Percentiles rank a stretch among this genome's conserved stretches.
Conservation (phyloP, 345 rosid species). For the Murraya paniculata region DNA sequence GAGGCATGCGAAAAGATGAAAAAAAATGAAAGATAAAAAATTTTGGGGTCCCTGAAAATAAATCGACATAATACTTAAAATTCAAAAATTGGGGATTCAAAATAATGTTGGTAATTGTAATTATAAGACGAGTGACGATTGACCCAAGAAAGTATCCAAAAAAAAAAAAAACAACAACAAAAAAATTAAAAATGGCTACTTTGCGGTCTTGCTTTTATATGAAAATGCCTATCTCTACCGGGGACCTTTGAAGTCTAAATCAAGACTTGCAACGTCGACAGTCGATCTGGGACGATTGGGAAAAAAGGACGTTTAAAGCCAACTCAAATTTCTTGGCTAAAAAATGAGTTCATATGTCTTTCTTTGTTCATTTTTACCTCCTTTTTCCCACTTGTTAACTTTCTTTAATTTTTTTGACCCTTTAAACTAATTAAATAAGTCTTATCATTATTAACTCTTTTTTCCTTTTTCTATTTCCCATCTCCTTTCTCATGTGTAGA, state of each 20-base stretch:
- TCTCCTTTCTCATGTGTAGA: not conserved
- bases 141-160: not conserved
- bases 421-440: not conserved
- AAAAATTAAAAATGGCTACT: not conserved
- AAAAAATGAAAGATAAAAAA: too few species aligned
- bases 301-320: not conserved
- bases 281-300: not conserved
- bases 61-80: too few species aligned
- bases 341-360: conserved; percentile 5
- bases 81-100: not conserved
- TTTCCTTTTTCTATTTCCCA: not conserved
- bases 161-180: not conserved
- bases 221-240: not conserved
- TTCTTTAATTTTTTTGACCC: not conserved
- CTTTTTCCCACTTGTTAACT: not conserved
- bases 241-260: not conserved
- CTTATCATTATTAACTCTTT: not conserved
- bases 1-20: too few species aligned
- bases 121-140: not conserved
- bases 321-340: not conserved
- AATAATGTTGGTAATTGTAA: not conserved
- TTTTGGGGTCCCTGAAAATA: too few species aligned
- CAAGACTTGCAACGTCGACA: too few species aligned
- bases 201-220: not conserved
- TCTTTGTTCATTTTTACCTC: conserved; percentile 3